Evolutionary conservation across 768 basidiomycete genomes (phyloP).

Genomic region (Naganishia randhawae): DNA sequence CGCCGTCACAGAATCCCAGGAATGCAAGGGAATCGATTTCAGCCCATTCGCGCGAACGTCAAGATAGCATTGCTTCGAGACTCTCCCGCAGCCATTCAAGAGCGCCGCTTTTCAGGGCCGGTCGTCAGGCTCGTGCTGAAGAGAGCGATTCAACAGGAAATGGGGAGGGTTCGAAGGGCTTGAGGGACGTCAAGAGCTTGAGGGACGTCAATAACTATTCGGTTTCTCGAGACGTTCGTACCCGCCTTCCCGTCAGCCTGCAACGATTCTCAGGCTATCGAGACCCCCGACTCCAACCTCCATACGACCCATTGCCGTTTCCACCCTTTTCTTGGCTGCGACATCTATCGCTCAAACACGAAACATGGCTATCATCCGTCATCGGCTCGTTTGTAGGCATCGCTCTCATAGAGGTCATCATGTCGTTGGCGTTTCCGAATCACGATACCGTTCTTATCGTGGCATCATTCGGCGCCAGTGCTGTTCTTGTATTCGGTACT

Average conservation of each 20-base stretch:
- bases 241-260: slow-evolving; percentile 25
- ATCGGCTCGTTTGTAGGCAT: slow-evolving; percentile 37
- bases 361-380: slow-evolving; percentile 36
- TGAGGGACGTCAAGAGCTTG: background rate
- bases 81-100: background rate
- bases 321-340: slow-evolving; percentile 36
- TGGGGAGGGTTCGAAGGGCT: too few species aligned
- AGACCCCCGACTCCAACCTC: slow-evolving; percentile 17
- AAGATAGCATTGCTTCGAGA: background rate
- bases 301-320: slow-evolving; percentile 32
- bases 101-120: background rate
- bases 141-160: background rate
- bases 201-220: background rate
- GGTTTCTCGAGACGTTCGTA: slow-evolving; percentile 26
- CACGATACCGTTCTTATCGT: slow-evolving; percentile 35
- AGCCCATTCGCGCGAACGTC: background rate
- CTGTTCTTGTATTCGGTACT: slow-evolving; percentile 35
- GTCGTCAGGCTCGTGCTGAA: background rate
- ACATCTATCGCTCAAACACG: slow-evolving; percentile 34
- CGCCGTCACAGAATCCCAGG: background rate
- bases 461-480: slow-evolving; percentile 39
- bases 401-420: slow-evolving; percentile 36
- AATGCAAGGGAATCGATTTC: slow-evolving; percentile 1
- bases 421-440: slow-evolving; percentile 26
- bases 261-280: slow-evolving; percentile 35